Evolutionary conservation across 2,329 filamentous ascomycete species (phyloP).

Genomic region (Colletotrichum neosansevieriae): DNA sequence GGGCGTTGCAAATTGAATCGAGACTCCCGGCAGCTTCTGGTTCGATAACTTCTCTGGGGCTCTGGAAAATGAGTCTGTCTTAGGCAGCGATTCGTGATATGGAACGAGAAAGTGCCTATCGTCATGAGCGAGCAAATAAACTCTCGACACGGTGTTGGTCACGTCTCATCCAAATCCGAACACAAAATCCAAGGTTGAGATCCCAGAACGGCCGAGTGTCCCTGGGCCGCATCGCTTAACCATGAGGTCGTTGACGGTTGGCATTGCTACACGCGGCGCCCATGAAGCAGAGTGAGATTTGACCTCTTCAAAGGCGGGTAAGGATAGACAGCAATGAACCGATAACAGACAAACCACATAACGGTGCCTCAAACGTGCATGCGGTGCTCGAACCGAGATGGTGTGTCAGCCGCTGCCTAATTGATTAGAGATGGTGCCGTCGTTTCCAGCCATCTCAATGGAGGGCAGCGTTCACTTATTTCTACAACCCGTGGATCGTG

Average conservation of each 20-base stretch:
- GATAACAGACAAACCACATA: neutral
- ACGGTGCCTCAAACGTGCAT: neutral
- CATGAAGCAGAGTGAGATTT: slow-evolving; percentile 2
- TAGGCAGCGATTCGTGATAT: too few relatives aligned
- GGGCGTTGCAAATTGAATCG: neutral
- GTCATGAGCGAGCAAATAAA: too few relatives aligned
- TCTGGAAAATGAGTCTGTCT: too few relatives aligned
- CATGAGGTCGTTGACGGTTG: neutral
- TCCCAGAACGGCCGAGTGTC: neutral
- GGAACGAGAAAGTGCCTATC: too few relatives aligned
- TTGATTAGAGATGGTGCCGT: neutral
- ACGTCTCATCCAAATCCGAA: neutral
- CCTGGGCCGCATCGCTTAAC: neutral
- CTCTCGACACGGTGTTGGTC: neutral
- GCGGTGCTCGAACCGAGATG: slow-evolving; percentile 15
- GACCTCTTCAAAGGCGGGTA: neutral
- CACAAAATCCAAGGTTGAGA: neutral
- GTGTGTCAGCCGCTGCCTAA: slow-evolving; percentile 37
- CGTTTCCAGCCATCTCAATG: neutral
- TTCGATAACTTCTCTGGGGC: too few relatives aligned
- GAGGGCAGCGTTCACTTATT: neutral
- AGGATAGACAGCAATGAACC: neutral
- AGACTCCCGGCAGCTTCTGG: too few relatives aligned
- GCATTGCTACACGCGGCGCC: neutral
- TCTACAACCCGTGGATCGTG: neutral